Evolutionary conservation across 805 yeast genomes (phyloP).

Genomic region (Saccharomyces cerevisiae): DNA sequence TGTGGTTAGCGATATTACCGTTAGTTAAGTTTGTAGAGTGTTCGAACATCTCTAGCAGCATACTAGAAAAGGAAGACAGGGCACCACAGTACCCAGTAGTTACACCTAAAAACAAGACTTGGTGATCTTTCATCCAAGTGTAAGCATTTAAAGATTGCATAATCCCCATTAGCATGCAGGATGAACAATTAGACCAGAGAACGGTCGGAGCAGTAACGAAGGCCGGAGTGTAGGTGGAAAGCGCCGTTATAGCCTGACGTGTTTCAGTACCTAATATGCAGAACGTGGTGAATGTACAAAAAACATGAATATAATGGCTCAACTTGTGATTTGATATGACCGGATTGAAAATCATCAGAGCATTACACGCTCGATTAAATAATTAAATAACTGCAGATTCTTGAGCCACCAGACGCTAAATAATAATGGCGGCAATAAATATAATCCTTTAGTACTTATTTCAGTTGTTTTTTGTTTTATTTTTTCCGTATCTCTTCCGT

Average conservation of each 20-base stretch:
- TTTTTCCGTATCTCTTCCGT: too few species aligned
- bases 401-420: too few species aligned
- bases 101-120: constrained; percentile 47
- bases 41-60: constrained; percentile 29
- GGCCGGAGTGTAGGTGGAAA: constrained; percentile 22
- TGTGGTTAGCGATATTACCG: constrained; percentile 6
- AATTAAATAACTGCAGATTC: too few species aligned
- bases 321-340: not conserved
- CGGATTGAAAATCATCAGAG: not conserved
- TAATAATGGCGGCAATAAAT: too few species aligned
- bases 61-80: constrained; percentile 67
- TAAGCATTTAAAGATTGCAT: constrained; percentile 18
- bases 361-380: too few species aligned
- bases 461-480: too few species aligned
- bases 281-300: constrained; percentile 10
- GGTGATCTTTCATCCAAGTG: constrained; percentile 17
- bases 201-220: constrained; percentile 40
- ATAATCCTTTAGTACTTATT: too few species aligned
- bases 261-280: constrained; percentile 23
- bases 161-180: constrained; percentile 64
- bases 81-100: constrained; percentile 83
- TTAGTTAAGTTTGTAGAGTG: constrained; percentile 23
- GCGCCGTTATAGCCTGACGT: constrained; percentile 17
- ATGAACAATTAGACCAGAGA: constrained; percentile 66
- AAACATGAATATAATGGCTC: not conserved